A percentile compares a stretch with the other conserved stretches of the same genome.
Conservation (phyloP, 1,284 basidiomycete species). For the Inonotus obliquus region DNA sequence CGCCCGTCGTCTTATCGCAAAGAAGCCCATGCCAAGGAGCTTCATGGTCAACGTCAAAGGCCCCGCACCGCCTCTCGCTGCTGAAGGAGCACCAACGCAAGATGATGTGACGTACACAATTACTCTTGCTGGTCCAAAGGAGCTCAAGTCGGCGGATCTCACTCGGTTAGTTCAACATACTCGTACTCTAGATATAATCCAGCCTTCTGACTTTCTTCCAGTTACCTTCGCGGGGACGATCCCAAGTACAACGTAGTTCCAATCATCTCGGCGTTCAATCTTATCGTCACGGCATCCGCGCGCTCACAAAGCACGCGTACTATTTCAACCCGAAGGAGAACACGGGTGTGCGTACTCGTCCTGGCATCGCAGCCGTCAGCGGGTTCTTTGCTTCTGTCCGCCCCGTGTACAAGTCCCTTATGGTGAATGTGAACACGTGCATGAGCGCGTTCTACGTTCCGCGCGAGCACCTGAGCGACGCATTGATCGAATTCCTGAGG, state of each 20-base stretch:
- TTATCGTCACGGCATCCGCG: slow-evolving; percentile 55
- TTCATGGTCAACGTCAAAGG: slow-evolving; percentile 46
- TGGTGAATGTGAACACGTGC: slow-evolving; percentile 73
- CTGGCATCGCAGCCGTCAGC: slow-evolving; percentile 51
- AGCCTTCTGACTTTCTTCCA: slow-evolving; percentile 25
- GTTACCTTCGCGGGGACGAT: slow-evolving; percentile 47
- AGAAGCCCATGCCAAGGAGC: slow-evolving; percentile 44
- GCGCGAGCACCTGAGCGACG: slow-evolving; percentile 50
- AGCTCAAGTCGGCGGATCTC: slow-evolving; percentile 41
- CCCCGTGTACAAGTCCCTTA: slow-evolving; percentile 59
- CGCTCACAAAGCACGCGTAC: slow-evolving; percentile 55
- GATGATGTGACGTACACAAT: slow-evolving; percentile 47
- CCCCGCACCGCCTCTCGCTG: slow-evolving; percentile 35
- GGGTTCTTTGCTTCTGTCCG: slow-evolving; percentile 69
- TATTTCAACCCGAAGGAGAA: slow-evolving; percentile 42
- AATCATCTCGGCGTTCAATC: slow-evolving; percentile 57
- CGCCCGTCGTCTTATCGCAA: slow-evolving; percentile 52
- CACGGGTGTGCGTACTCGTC: slow-evolving; percentile 31
- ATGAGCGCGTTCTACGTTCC: slow-evolving; percentile 68
- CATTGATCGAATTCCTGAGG: slow-evolving; percentile 43
- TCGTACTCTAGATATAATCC: neutral
- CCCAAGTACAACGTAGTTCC: slow-evolving; percentile 47
- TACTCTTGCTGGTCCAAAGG: slow-evolving; percentile 42
- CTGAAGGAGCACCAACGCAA: slow-evolving; percentile 43
- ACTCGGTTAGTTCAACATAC: slow-evolving; percentile 42